Base-by-base conservation (phyloP, 371 early-diverging fungal genomes). In the Zopfochytrium polystomum region DNA sequence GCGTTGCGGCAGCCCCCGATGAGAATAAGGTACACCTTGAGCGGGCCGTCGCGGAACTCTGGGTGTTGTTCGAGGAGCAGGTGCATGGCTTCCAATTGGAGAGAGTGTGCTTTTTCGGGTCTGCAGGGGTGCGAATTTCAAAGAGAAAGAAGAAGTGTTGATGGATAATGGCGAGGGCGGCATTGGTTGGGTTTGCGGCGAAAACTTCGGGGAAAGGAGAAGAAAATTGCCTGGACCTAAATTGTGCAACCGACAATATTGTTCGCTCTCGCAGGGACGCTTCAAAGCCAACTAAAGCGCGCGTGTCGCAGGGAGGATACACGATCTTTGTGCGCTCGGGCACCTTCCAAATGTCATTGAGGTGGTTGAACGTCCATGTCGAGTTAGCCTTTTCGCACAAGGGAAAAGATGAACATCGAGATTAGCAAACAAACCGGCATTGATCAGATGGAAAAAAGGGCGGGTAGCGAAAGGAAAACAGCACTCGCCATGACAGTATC, bases 261-360 rank as follows among this genome's bases (percentile, higher is more conserved):
- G 81, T 65, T 0, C 74, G 70, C 32, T 80, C 66, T 2, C 93
- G 79, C 9, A 64, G 67, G 0, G 48, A 43, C 2, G 89, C 60
- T 0, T 80, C 57, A 31, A 87, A 73, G 26, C 63, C 71, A 15
- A 68, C 73, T 33, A 95, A 66, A 0, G 82, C 73, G 6, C 79
- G 72, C 0, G 93, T 91, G 65, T 92, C 90, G 72, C 97, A 96
- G 1, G 98, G 97, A 20, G 98, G 98, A 69, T 92, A 96, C 2
- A 95, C 87, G 7, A 90, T 82, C 5, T 71, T 68, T 4, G 89
- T 84, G 33, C 78, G 73, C 0, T 44, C 3, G 0, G 70, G 66
- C 5, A 83, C 73, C 0, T 72, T 59, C 92, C 92, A 95, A 15
- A 93, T 60, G 1, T 71, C 50, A 55, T 85, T 82, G 42, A 98